Evolutionary conservation across 306 rosid species (phyloP), one percentile per base, ranked within the genome.

Genomic region (Inga leiocalycina): DNA sequence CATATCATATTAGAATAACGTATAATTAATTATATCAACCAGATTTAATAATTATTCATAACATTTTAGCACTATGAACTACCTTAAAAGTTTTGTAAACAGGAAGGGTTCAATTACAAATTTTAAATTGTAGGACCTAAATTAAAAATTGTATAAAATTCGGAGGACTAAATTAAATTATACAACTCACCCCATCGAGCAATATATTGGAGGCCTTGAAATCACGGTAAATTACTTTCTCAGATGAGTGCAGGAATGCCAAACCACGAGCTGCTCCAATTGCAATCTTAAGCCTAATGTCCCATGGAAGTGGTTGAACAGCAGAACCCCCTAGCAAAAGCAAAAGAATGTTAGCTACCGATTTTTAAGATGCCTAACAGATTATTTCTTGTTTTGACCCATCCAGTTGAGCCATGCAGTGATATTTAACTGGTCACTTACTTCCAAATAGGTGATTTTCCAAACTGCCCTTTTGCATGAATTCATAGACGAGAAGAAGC

Each of bases 391-490:
- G 65, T 77, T 80, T 68, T 71, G 27, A 48, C 37, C 45, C 7
- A 68, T n/a, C 2, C 74, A 77, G 52, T 48, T 67, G 73, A 41
- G 49, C 30, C 49, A 37, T 39, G 30, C 49, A 69, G 74, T 69
- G 74, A 69, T 69, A 82, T 43, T 45, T 67, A 75, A 45, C 22
- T 44, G 57, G 80, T 76, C 72, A 75, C 96, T 90, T 84, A 93
- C 98, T 97, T 91, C 99, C 98, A 88, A 97, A 97, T 7, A 97
- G 93, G 76, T 94, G 98, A 86, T 92, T 90, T 79, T 92, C 97
- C 86, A 97, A 83, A 86, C 99, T 92, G 46, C 99, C 99, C 66
- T 78, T 97, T 78, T 92, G 98, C 99, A 97, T 94, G 90, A 89
- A 94, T 87, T 97, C 99, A 17, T 94, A 97, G 24, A 92, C 88